phyloP scores from a whole-genome alignment of 2,329 filamentous ascomycete genomes.

The Fusarium sp. region DNA sequence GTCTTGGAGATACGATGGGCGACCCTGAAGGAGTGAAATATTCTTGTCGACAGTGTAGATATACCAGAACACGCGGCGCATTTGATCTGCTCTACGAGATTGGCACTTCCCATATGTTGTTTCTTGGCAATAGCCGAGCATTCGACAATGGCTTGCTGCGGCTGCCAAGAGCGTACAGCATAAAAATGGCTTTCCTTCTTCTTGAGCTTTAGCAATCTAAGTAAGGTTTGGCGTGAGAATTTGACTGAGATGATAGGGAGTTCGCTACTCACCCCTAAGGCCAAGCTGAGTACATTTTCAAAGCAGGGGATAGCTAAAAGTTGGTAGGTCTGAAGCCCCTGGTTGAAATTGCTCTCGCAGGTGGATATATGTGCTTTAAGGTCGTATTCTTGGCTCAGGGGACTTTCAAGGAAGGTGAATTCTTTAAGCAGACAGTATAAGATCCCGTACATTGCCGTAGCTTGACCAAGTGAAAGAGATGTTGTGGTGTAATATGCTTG shows the following conservation, averaged over 20 bases:
- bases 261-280: constrained; percentile 2
- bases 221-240: neutral
- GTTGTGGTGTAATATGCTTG: constrained; percentile 2
- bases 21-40: constrained; percentile 2
- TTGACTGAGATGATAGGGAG: neutral
- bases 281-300: constrained; percentile 1
- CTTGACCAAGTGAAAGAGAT: neutral
- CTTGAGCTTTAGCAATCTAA: constrained; percentile 9
- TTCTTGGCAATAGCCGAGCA: constrained; percentile 8
- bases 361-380: neutral
- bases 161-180: constrained; percentile 4
- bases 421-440: neutral
- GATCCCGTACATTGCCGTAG: constrained; percentile 1
- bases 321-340: neutral
- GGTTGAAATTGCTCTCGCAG: constrained; percentile 3
- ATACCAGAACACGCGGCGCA: neutral
- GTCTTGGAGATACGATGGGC: constrained; percentile 1
- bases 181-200: constrained; percentile 1
- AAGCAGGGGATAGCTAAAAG: neutral
- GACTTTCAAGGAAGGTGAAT: neutral
- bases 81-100: constrained; percentile 1
- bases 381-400: neutral
- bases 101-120: constrained; percentile 2
- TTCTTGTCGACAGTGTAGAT: constrained; percentile 3
- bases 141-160: constrained; percentile 1